Evolutionary conservation across 441 rosid species (phyloP).

Genomic region (Bocquillonia castaneifolia): DNA sequence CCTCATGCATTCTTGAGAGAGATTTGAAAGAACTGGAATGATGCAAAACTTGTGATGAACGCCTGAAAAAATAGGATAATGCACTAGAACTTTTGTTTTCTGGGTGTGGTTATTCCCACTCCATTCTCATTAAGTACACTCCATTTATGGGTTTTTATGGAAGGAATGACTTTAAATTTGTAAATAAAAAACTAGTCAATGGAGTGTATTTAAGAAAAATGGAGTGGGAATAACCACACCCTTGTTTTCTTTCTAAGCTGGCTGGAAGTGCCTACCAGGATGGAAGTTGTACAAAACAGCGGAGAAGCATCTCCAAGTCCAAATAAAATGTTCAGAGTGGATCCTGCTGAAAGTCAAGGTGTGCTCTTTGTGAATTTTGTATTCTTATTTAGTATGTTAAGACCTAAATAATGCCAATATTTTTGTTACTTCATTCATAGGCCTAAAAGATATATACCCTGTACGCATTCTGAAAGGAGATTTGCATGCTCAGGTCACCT

Average conservation of each 20-base stretch:
- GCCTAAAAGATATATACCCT: background rate
- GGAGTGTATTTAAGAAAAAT: too few relatives aligned
- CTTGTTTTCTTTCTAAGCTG: conserved; percentile 10
- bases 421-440: conserved; percentile 5
- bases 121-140: too few relatives aligned
- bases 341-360: conserved; percentile 49
- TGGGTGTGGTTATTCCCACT: too few relatives aligned
- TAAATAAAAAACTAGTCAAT: too few relatives aligned
- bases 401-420: conserved; percentile 4
- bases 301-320: conserved; percentile 35
- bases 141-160: too few relatives aligned
- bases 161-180: too few relatives aligned
- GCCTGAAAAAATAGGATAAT: conserved; percentile 1
- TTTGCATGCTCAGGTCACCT: background rate
- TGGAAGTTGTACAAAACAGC: conserved; percentile 25
- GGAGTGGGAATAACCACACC: too few relatives aligned
- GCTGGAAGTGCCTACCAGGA: conserved; percentile 29
- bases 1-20: conserved; percentile 2
- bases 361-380: conserved; percentile 14
- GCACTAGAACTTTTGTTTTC: background rate
- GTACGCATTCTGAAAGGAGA: conserved; percentile 6
- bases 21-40: background rate
- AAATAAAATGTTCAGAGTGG: conserved; percentile 27
- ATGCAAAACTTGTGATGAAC: background rate
- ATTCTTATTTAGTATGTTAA: background rate